phyloP scores from a whole-genome alignment of 305 asterid species.

The Nicotiana rustica region DNA sequence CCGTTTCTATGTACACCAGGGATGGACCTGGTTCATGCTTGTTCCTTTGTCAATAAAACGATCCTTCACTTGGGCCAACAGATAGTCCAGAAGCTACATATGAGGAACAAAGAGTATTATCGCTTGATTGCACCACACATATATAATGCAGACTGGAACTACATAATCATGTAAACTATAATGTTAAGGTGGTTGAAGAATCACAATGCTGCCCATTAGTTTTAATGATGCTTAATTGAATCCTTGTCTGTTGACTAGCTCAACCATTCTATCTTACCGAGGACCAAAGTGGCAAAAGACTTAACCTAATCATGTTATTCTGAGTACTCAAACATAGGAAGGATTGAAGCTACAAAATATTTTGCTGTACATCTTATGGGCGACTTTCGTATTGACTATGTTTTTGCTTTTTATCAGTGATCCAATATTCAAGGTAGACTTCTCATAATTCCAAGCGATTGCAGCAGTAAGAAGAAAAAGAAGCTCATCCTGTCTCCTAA shows the following conservation, averaged over 20 bases:
- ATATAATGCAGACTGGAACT: too few relatives aligned
- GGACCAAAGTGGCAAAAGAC: neutral
- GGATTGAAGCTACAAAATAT: conserved; percentile 15
- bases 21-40: too few relatives aligned
- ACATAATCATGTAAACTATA: too few relatives aligned
- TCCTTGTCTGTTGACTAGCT: neutral
- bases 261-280: conserved; percentile 11
- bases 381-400: neutral
- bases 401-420: neutral
- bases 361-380: neutral
- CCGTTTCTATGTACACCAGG: too few relatives aligned
- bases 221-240: neutral
- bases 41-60: too few relatives aligned
- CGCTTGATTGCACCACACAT: too few relatives aligned
- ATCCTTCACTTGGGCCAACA: too few relatives aligned
- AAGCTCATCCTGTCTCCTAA: too few relatives aligned
- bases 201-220: neutral
- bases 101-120: too few relatives aligned
- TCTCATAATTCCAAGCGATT: neutral
- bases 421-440: neutral
- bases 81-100: too few relatives aligned
- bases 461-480: too few relatives aligned
- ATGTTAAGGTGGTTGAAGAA: neutral
- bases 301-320: neutral
- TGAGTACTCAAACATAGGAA: neutral